A percentile compares a stretch with the other conserved stretches of the same genome.
Evolutionary conservation across 1,284 basidiomycete genomes (phyloP).

Genomic region (Cutaneotrichosporon sp.): DNA sequence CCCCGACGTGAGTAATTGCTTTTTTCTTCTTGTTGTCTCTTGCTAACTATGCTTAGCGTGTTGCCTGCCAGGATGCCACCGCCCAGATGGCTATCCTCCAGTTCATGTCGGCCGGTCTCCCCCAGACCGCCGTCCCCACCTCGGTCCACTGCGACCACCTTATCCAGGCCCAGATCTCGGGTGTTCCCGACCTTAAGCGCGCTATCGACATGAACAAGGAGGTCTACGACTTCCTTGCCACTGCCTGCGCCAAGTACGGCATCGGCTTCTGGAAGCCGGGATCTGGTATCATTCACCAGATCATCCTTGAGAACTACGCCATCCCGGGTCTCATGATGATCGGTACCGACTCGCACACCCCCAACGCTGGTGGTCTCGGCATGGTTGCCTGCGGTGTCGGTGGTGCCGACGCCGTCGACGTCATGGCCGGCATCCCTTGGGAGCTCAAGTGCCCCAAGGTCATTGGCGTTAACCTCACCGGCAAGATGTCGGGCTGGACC

Average conservation of each 20-base stretch:
- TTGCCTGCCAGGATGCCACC: constrained; percentile 68
- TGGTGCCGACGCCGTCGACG: constrained; percentile 98
- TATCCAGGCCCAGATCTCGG: constrained; percentile 67
- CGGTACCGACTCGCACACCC: constrained; percentile 89
- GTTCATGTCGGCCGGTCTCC: constrained; percentile 96
- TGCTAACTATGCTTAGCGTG: no score
- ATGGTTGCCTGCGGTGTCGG: constrained; percentile 97
- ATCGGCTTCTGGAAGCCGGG: constrained; percentile 91
- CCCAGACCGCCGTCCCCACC: constrained; percentile 78
- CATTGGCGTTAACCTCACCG: constrained; percentile 86
- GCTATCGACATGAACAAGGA: constrained; percentile 90
- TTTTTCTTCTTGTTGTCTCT: neutral
- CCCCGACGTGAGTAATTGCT: constrained; percentile 62
- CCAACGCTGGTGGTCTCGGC: constrained; percentile 97
- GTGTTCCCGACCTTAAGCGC: constrained; percentile 49
- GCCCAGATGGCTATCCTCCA: constrained; percentile 94
- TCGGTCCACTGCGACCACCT: constrained; percentile 97
- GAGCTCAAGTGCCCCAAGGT: constrained; percentile 92
- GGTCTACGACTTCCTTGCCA: constrained; percentile 97
- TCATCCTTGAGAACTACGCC: constrained; percentile 96
- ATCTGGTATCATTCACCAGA: constrained; percentile 88
- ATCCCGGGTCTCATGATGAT: constrained; percentile 65
- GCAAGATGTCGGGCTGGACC: constrained; percentile 84
- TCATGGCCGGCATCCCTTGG: constrained; percentile 97
- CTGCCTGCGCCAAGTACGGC: constrained; percentile 89